These are phyloP conservation scores for Fraxinus xanthoxyloides DNA, from an alignment of 305 asterid genomes.

Conservation along the genomic window DNA sequence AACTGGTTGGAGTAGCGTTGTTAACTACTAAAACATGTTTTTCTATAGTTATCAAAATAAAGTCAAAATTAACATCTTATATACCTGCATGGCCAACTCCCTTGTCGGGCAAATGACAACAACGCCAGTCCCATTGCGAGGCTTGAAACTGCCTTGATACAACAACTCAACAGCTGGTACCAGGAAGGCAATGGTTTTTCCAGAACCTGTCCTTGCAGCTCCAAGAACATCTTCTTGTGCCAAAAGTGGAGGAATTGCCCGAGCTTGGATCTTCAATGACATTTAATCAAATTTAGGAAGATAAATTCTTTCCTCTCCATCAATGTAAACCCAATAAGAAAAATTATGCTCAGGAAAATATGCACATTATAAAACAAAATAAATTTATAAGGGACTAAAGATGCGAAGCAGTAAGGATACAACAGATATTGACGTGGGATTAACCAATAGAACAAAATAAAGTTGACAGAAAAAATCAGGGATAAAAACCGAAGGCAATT, in stretches of 20 bases:
- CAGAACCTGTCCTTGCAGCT: slow-evolving; percentile 98
- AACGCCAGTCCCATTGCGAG: slow-evolving; percentile 91
- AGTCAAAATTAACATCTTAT: background rate
- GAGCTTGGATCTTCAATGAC: slow-evolving; percentile 73
- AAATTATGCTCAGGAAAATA: background rate
- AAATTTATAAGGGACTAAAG: background rate
- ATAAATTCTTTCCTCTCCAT: background rate
- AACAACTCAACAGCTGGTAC: slow-evolving; percentile 86
- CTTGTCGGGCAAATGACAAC: slow-evolving; percentile 91
- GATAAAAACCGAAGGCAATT: background rate
- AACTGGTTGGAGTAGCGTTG: background rate
- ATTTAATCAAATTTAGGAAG: background rate
- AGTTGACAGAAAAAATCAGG: background rate
- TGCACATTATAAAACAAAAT: background rate
- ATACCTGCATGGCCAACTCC: slow-evolving; percentile 93
- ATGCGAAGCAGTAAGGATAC: background rate
- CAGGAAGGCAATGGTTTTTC: slow-evolving; percentile 89
- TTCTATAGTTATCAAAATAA: background rate
- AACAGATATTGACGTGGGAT: background rate
- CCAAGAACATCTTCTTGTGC: slow-evolving; percentile 73
- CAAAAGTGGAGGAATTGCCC: slow-evolving; percentile 70
- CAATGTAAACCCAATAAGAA: background rate
- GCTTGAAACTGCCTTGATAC: slow-evolving; percentile 45
- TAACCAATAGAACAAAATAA: background rate
- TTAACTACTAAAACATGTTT: background rate